Evolutionary conservation across 2,329 filamentous ascomycete genomes (phyloP).

Genomic region (Xylaria sp.): DNA sequence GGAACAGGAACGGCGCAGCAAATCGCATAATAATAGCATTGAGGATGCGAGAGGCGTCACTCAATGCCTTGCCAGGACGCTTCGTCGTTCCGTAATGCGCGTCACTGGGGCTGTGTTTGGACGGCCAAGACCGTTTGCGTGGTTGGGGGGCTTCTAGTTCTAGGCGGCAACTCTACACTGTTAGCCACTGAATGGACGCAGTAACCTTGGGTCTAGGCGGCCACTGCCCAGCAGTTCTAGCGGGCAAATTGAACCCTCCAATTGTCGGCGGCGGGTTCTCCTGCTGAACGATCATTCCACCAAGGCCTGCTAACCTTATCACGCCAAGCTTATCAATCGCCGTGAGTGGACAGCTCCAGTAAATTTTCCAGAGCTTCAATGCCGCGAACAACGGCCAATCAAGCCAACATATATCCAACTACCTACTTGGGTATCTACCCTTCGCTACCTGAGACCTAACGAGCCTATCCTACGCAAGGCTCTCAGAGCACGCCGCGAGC

Average conservation of each 20-base stretch:
- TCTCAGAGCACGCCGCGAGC: neutral
- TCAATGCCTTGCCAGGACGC: neutral
- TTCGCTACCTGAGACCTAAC: too few species aligned
- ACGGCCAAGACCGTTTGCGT: slow-evolving; percentile 16
- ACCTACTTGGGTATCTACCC: too few species aligned
- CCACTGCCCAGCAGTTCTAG: neutral
- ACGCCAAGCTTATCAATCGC: neutral
- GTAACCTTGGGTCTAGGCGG: neutral
- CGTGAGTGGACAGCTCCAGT: neutral
- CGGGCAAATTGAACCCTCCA: too few species aligned
- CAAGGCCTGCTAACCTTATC: neutral
- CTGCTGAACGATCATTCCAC: neutral
- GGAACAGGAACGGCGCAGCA: too few species aligned
- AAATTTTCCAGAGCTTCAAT: neutral
- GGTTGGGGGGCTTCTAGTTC: neutral
- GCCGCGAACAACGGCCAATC: too few species aligned
- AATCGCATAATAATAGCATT: too few species aligned
- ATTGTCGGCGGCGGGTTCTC: too few species aligned
- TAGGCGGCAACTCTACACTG: neutral
- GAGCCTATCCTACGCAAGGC: neutral
- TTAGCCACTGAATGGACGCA: neutral
- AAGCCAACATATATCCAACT: too few species aligned
- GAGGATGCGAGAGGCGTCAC: neutral
- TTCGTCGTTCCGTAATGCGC: slow-evolving; percentile 13
- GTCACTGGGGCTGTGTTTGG: slow-evolving; percentile 25